A percentile compares a stretch with the other conserved stretches of the same genome.
These are phyloP conservation scores for Ascochyta fabae DNA, from an alignment of 2,329 filamentous ascomycete species.

Conservation along the genomic window DNA sequence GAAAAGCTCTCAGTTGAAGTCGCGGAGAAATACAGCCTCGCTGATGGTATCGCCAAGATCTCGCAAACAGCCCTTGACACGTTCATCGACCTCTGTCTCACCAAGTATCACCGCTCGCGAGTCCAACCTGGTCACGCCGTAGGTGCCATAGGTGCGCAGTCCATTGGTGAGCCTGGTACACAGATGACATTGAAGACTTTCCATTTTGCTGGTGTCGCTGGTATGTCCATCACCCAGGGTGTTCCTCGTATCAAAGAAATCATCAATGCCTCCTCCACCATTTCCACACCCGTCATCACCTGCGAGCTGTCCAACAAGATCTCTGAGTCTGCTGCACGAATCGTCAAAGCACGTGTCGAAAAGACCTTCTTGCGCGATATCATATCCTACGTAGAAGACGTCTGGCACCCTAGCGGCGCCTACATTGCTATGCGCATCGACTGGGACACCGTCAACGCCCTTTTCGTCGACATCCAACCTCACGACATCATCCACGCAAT, in stretches of 20 bases:
- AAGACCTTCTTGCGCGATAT: conserved; percentile 90
- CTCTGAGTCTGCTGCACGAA: conserved; percentile 78
- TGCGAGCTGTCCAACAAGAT: conserved; percentile 81
- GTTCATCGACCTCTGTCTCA: conserved; percentile 83
- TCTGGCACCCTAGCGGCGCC: conserved; percentile 78
- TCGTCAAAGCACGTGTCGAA: conserved; percentile 92
- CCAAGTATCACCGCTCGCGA: conserved; percentile 89
- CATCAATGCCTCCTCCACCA: conserved; percentile 94
- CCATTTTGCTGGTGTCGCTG: conserved; percentile 99
- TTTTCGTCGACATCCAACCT: conserved; percentile 80
- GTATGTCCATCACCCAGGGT: conserved; percentile 99
- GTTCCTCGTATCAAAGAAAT: conserved; percentile 99
- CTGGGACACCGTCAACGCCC: conserved; percentile 74
- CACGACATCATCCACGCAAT: conserved; percentile 79
- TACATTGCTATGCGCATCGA: conserved; percentile 85
- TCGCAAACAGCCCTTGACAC: conserved; percentile 73
- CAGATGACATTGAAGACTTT: conserved; percentile 99
- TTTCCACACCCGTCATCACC: conserved; percentile 91
- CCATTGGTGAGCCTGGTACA: conserved; percentile 96
- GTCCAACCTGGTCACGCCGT: conserved; percentile 96
- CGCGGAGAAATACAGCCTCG: conserved; percentile 45
- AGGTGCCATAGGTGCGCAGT: conserved; percentile 94
- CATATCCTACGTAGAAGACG: conserved; percentile 82
- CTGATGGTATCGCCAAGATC: conserved; percentile 82
- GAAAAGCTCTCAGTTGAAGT: conserved; percentile 33